Conservation (phyloP, 1,284 basidiomycete species). For the Ganoderma lucidum region DNA sequence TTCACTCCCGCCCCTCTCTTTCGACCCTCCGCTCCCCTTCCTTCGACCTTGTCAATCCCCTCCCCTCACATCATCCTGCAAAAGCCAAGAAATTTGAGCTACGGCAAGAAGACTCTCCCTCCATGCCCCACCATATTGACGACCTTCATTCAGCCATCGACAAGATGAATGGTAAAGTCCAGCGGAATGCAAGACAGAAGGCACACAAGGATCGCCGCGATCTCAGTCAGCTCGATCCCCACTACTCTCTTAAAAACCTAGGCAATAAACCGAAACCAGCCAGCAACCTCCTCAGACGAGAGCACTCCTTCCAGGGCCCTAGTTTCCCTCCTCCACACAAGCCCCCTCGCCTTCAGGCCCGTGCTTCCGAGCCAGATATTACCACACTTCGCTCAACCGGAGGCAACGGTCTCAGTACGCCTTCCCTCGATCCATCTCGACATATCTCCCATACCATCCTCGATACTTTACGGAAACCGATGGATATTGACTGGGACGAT, state of each 20-base stretch:
- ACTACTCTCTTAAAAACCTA: background rate
- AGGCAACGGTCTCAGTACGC: background rate
- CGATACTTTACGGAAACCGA: background rate
- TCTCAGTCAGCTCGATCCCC: background rate
- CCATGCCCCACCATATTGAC: constrained; percentile 1
- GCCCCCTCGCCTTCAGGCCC: background rate
- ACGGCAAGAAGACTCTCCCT: constrained; percentile 5
- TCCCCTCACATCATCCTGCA: constrained; percentile 5
- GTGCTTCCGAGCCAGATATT: constrained; percentile 1
- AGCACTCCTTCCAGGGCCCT: background rate
- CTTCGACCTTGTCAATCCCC: background rate
- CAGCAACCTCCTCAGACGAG: background rate
- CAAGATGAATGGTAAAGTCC: constrained; percentile 6
- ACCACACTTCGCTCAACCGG: background rate
- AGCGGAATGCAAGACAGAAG: constrained; percentile 6
- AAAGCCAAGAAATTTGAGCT: constrained; percentile 3
- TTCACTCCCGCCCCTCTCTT: background rate
- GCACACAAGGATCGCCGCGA: background rate
- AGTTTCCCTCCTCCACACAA: background rate
- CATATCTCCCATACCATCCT: background rate
- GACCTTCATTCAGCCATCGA: constrained; percentile 4
- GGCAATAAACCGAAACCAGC: background rate
- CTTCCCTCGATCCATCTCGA: background rate
- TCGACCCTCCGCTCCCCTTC: background rate
- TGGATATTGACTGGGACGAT: constrained; percentile 17